Percentiles rank a stretch among this genome's conserved stretches.
These are phyloP conservation scores for Aspergillus nidulans DNA, from an alignment of 495 filamentous ascomycete species.

Conservation along the genomic window DNA sequence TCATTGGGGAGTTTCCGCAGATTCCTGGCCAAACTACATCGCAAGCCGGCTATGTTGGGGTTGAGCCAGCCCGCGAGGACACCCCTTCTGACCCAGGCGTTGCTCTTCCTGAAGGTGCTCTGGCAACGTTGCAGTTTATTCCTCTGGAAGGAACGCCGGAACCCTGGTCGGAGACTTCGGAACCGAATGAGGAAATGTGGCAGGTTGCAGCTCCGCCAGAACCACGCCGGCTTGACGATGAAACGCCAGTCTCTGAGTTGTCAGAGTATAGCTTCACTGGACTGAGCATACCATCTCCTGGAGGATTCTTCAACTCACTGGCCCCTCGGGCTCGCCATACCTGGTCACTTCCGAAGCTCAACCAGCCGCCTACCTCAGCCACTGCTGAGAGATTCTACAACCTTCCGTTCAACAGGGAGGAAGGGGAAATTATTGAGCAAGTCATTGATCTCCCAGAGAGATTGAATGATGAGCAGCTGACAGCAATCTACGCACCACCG, in stretches of 20 bases:
- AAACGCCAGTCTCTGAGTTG: slow-evolving; percentile 43
- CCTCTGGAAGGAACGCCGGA: slow-evolving; percentile 50
- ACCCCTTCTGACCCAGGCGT: slow-evolving; percentile 57
- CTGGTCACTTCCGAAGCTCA: slow-evolving; percentile 54
- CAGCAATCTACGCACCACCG: slow-evolving; percentile 48
- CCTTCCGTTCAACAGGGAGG: slow-evolving; percentile 59
- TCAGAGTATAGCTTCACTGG: slow-evolving; percentile 57
- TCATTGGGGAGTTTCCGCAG: slow-evolving; percentile 35
- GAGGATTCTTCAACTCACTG: slow-evolving; percentile 85
- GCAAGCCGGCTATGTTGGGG: slow-evolving; percentile 17
- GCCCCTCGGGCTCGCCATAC: slow-evolving; percentile 67
- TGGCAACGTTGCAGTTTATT: slow-evolving; percentile 74
- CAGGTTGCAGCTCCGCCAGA: slow-evolving; percentile 30
- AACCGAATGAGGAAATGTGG: slow-evolving; percentile 49
- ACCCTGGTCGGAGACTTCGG: slow-evolving; percentile 40
- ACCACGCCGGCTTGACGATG: slow-evolving; percentile 39
- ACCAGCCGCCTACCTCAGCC: slow-evolving; percentile 65
- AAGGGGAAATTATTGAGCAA: slow-evolving; percentile 58
- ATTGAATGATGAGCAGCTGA: slow-evolving; percentile 40
- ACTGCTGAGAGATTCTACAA: slow-evolving; percentile 83
- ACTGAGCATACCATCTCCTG: slow-evolving; percentile 82
- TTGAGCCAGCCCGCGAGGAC: slow-evolving; percentile 27
- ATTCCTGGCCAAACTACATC: slow-evolving; percentile 26
- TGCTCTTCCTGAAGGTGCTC: slow-evolving; percentile 71
- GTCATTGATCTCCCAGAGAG: slow-evolving; percentile 58